A percentile compares a stretch with the other conserved stretches of the same genome.
Evolutionary conservation across 2,329 filamentous ascomycete genomes (phyloP).

Genomic region (Alternaria conjuncta): DNA sequence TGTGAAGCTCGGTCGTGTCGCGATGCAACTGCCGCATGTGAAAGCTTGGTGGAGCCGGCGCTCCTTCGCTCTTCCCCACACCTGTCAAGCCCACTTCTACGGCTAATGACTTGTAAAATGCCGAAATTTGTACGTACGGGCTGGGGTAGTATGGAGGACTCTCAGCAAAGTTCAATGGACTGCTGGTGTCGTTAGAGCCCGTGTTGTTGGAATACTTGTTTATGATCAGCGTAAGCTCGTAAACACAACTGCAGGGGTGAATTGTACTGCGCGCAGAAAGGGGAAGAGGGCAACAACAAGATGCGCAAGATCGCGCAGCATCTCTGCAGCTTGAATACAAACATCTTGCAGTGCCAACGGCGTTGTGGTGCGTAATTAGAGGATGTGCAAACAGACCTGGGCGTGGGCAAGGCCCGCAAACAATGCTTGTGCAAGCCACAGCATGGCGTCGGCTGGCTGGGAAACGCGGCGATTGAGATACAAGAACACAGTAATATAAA

Average conservation of each 20-base stretch:
- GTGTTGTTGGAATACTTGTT: slow-evolving; percentile 40
- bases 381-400: slow-evolving; percentile 36
- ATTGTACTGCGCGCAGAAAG: slow-evolving; percentile 38
- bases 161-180: slow-evolving; percentile 36
- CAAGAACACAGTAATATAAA: slow-evolving; percentile 18
- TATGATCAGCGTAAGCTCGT: slow-evolving; percentile 32
- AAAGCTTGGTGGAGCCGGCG: neutral
- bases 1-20: neutral
- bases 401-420: slow-evolving; percentile 39
- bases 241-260: slow-evolving; percentile 24
- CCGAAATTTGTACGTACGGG: slow-evolving; percentile 55
- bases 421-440: slow-evolving; percentile 46
- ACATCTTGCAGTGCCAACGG: slow-evolving; percentile 13
- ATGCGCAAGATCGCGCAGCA: slow-evolving; percentile 27
- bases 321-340: slow-evolving; percentile 30
- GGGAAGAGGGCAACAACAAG: slow-evolving; percentile 40
- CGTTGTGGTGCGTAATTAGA: slow-evolving; percentile 16
- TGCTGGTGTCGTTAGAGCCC: slow-evolving; percentile 26
- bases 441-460: slow-evolving; percentile 39
- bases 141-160: slow-evolving; percentile 80
- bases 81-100: neutral
- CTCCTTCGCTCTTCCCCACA: neutral
- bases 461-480: slow-evolving; percentile 12
- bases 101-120: neutral
- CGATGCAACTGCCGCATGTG: neutral